Percentiles rank a stretch among this genome's conserved stretches.
These are phyloP conservation scores for Chenopodium formosanum DNA, from an alignment of 148 eudicot species.

Conservation along the genomic window DNA sequence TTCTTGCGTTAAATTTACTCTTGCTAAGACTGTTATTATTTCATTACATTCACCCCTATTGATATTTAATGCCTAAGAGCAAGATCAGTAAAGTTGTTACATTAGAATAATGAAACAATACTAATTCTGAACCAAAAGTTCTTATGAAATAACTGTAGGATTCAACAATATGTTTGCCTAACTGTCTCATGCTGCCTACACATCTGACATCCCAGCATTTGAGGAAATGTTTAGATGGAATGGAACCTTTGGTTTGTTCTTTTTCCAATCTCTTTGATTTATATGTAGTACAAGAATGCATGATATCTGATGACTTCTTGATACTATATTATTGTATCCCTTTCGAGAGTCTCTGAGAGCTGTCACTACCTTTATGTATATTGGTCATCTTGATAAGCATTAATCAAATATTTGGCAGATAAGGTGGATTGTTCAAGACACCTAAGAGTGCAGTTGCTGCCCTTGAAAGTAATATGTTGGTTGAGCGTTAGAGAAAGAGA, in stretches of 20 bases:
- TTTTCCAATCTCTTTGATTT: background rate
- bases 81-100: too few relatives aligned
- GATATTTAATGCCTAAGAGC: too few relatives aligned
- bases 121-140: background rate
- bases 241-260: background rate
- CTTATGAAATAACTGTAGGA: too few relatives aligned
- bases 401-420: too few relatives aligned
- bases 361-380: background rate
- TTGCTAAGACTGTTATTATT: too few relatives aligned
- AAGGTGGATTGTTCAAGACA: background rate
- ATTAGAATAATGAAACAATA: background rate
- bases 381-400: background rate
- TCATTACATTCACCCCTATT: too few relatives aligned
- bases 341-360: background rate
- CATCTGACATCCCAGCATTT: background rate
- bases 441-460: background rate
- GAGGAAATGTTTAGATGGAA: background rate
- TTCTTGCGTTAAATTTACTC: too few relatives aligned
- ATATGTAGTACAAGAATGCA: background rate
- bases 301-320: background rate
- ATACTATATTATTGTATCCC: background rate
- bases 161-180: background rate
- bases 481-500: background rate
- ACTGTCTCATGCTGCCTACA: too few relatives aligned
- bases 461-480: background rate